Evolutionary conservation across 2,329 filamentous ascomycete species (phyloP).

Genomic region (Ophiosphaerella narmari): DNA sequence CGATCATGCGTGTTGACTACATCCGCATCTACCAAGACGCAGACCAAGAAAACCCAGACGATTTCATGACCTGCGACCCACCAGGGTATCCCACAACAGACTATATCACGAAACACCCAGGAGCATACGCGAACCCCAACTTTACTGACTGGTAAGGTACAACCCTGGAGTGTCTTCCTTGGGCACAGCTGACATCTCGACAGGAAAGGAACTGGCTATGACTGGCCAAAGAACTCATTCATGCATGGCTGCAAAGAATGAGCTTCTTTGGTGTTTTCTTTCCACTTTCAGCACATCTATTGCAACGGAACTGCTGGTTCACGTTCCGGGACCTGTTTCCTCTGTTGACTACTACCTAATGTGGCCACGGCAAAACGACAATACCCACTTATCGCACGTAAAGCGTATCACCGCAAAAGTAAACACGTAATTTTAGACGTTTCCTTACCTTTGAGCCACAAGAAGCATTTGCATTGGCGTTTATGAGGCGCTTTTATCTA

Average conservation of each 20-base stretch:
- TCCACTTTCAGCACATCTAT: conserved; percentile 7
- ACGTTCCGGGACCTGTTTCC: conserved; percentile 18
- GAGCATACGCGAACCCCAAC: conserved; percentile 67
- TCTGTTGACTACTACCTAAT: conserved; percentile 29
- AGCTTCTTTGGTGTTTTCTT: conserved; percentile 2
- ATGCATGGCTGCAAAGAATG: conserved; percentile 59
- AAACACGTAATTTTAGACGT: conserved; percentile 37
- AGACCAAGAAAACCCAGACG: conserved; percentile 49
- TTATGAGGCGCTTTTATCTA: conserved; percentile 25
- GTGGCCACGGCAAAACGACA: conserved; percentile 34
- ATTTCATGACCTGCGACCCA: conserved; percentile 68
- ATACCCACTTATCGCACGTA: conserved; percentile 20
- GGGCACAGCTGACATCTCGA: conserved; percentile 10
- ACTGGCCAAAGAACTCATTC: conserved; percentile 66
- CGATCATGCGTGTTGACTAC: conserved; percentile 70
- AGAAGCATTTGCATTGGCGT: conserved; percentile 31
- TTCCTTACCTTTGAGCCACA: conserved; percentile 13
- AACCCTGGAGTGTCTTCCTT: background rate
- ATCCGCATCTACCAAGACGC: conserved; percentile 72
- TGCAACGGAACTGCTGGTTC: conserved; percentile 20
- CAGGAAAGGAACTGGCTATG: conserved; percentile 57
- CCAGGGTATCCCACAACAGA: conserved; percentile 67
- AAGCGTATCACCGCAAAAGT: conserved; percentile 30
- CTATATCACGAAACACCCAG: conserved; percentile 67
- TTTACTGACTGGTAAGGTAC: conserved; percentile 64